Base-by-base conservation (phyloP, 1,284 basidiomycete species). In the Heterobasidion parviporum region DNA sequence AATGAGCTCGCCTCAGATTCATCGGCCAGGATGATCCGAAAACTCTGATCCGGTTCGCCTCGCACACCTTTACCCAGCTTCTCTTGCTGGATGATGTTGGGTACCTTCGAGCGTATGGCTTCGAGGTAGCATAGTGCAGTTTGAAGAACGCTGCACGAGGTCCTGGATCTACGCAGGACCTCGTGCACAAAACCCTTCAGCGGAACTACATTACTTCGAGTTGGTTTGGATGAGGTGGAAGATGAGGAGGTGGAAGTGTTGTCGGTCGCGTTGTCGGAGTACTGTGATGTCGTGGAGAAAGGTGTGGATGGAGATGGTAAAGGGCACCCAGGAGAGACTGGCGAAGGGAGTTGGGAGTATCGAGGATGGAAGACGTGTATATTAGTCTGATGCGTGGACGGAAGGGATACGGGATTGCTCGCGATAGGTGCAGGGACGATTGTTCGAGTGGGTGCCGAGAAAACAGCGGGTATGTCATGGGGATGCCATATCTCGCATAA, bases 41-140 rank as follows among this genome's bases (percentile, higher is more conserved):
- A 70, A 57, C 69, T 75, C 52, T 70, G 72, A 59, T 74, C 76
- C 60, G 65, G 64, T 54, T 79, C 74, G 53, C 67, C 67, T 50
- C 68, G 64, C 52, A 69, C 63, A 2, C 72, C 74, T 57, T 73
- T 60, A 41, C 72, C 73, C 51, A 66, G 60, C 60, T 71, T 72
- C 60, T 87, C 84, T 62, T 76, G 72, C 3, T 66, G 71, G 57
- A 80, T 70, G 12, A 89, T 72, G 46, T 82, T 79, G 2, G 85
- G 81, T 4, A 90, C 69, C 68, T 82, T 87, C 26, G 71, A 63
- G 8, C 86, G 81, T 18, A 90, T 77, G 3, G 85, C 88, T 66
- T 89, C 85, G 32, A 91, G 72, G 63, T 90, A 91, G 67, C 88
- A 91, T 0, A 91, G 70, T 0, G 87, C 89, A 0, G 87, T 87